Evolutionary conservation across 306 rosid genomes (phyloP).

Genomic region (Malus asiatica): DNA sequence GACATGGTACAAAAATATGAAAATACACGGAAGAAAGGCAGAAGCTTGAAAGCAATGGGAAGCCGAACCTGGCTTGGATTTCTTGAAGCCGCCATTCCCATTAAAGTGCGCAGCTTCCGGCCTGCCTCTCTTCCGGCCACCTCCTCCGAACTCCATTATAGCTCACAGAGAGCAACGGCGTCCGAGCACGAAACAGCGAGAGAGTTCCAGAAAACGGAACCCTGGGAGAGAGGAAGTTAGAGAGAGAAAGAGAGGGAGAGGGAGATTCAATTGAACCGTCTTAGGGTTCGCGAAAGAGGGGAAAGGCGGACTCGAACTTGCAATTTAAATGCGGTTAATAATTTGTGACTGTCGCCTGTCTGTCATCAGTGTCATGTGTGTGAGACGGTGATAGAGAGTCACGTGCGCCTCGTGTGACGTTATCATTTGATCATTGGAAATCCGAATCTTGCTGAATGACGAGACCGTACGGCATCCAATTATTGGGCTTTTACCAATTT

Average conservation of each 20-base stretch:
- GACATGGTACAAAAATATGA: not conserved
- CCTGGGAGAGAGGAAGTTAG: not conserved
- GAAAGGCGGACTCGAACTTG: constrained; percentile 23
- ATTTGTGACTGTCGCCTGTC: not conserved
- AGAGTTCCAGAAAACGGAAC: not conserved
- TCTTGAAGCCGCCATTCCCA: constrained; percentile 72
- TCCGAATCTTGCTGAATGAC: not conserved
- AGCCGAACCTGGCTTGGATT: constrained; percentile 51
- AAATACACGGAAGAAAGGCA: not conserved
- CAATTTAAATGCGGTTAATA: constrained; percentile 22
- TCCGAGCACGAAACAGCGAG: not conserved
- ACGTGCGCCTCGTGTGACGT: constrained; percentile 9
- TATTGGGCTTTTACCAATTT: not conserved
- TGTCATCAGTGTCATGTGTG: not conserved
- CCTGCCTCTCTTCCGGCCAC: constrained; percentile 61
- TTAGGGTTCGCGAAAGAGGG: constrained; percentile 24
- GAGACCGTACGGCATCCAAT: not conserved
- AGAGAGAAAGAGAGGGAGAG: not conserved
- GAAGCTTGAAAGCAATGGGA: not conserved
- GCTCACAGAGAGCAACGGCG: not conserved
- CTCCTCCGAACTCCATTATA: constrained; percentile 44
- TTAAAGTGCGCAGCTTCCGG: constrained; percentile 43
- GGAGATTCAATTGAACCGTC: not conserved
- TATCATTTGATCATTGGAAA: not conserved
- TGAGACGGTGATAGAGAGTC: not conserved